Evolutionary conservation across 139 green algal genomes (phyloP), one percentile per base, ranked within the genome.

Genomic region (Nannochloris sp.): DNA sequence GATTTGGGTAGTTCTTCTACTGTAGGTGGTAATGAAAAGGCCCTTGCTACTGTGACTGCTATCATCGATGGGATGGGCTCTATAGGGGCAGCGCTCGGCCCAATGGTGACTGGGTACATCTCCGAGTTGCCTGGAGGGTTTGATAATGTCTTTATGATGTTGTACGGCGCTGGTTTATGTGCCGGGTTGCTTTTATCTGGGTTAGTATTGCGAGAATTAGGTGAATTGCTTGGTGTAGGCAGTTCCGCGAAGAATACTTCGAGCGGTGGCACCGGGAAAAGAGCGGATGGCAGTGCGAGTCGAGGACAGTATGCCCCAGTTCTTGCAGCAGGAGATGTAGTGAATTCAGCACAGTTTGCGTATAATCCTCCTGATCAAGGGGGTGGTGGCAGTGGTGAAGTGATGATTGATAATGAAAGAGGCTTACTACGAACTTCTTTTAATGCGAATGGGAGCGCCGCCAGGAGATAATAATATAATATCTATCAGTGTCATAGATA

Each of bases 51-150:
- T 4, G 92, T 98, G 6, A 96, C 91, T 5, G 92, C 92, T 27
- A 98, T 98, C 67, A 98, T 98, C 23, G 92, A 98, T 70, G 92
- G 92, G 53, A 97, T 94, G 80, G 92, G 92, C 19, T 89, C 73
- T 27, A 66, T 96, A n/a, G 92, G 92, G 15, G 92, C 92, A 1
- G 90, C 92, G 1, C 71, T 98, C 4, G 92, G 92, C 2, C 92
- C 92, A 44, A 79, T 93, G 64, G 65, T 96, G 23, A 96, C 89
- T 3, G 92, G 92, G 27, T 89, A 90, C 64, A 90, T 97, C 45
- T 78, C 65, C 4, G 67, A 85, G 61, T 64, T 77, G 35, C 35
- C 58, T 14, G 83, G 85, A 19, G 85, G 81, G 54, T 97, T 95
- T 70, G 77, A 92, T 63, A 82, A 89, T 45, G 89, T 97, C 4